These are phyloP conservation scores for Atalantia buxifolia DNA, from an alignment of 345 rosid species.

Conservation along the genomic window DNA sequence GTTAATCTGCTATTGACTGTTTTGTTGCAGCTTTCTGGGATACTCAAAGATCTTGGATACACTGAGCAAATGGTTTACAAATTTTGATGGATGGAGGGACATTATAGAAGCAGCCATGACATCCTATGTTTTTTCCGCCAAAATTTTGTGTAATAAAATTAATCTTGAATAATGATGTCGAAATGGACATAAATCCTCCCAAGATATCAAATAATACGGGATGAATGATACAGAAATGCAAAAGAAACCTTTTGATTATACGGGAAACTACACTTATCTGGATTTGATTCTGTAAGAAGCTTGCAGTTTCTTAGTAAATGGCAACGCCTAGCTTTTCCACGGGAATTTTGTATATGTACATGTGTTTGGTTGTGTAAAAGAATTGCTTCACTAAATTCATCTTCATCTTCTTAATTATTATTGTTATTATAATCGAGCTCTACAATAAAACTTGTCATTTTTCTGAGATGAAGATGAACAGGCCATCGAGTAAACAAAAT, in stretches of 20 bases:
- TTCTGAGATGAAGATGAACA: no score
- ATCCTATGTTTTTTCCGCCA: background rate
- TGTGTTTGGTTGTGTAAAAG: background rate
- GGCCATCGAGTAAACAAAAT: no score
- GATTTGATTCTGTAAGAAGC: background rate
- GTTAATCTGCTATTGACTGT: conserved; percentile 1
- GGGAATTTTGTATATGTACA: background rate
- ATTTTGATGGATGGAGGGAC: conserved; percentile 38
- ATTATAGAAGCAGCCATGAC: background rate
- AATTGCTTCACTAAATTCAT: no score
- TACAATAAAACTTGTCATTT: no score
- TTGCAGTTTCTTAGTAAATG: background rate
- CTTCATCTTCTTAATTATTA: no score
- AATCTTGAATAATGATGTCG: background rate
- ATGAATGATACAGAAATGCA: background rate
- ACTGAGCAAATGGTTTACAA: conserved; percentile 93
- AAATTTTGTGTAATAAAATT: conserved; percentile 25
- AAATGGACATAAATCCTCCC: background rate
- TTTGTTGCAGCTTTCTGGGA: conserved; percentile 64
- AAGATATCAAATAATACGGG: conserved; percentile 15
- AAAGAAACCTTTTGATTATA: background rate
- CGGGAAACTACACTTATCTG: background rate
- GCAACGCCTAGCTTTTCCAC: background rate
- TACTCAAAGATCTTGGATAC: conserved; percentile 84
- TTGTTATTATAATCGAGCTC: no score